Evolutionary conservation across 768 basidiomycete species (phyloP).

Genomic region (Sporobolomyces roseus): DNA sequence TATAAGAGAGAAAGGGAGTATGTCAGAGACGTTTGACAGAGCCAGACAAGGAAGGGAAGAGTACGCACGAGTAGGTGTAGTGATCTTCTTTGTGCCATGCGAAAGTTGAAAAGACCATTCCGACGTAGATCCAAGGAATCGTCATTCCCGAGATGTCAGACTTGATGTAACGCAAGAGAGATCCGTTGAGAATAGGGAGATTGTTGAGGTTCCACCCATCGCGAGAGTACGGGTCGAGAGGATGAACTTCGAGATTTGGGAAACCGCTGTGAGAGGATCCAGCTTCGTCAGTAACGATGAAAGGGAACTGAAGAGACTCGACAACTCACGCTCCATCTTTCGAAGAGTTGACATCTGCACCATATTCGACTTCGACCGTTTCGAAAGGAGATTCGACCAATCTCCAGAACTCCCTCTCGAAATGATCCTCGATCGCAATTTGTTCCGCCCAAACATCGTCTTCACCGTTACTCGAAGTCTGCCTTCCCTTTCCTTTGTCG

Average conservation of each 20-base stretch:
- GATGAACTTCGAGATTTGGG: conserved; percentile 92
- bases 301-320: conserved; percentile 14
- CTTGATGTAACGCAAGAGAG: conserved; percentile 92
- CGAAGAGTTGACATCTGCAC: conserved; percentile 97
- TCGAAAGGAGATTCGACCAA: conserved; percentile 83
- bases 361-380: conserved; percentile 97
- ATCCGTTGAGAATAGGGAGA: conserved; percentile 77
- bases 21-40: neutral
- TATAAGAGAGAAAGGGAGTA: neutral
- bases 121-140: conserved; percentile 78
- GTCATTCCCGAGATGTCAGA: conserved; percentile 99
- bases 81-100: conserved; percentile 99
- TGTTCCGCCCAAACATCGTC: conserved; percentile 44
- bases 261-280: conserved; percentile 65
- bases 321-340: conserved; percentile 88
- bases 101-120: conserved; percentile 98
- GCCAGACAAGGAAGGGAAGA: conserved; percentile 68
- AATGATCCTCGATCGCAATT: conserved; percentile 70
- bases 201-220: conserved; percentile 99
- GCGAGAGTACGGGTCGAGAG: conserved; percentile 74
- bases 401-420: conserved; percentile 95
- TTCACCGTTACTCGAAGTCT: conserved; percentile 36
- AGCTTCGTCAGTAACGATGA: neutral
- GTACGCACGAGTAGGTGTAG: conserved; percentile 87
- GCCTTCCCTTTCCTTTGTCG: conserved; percentile 58